Evolutionary conservation across 2,329 filamentous ascomycete species (phyloP).

Genomic region (Cladosporium sp.): DNA sequence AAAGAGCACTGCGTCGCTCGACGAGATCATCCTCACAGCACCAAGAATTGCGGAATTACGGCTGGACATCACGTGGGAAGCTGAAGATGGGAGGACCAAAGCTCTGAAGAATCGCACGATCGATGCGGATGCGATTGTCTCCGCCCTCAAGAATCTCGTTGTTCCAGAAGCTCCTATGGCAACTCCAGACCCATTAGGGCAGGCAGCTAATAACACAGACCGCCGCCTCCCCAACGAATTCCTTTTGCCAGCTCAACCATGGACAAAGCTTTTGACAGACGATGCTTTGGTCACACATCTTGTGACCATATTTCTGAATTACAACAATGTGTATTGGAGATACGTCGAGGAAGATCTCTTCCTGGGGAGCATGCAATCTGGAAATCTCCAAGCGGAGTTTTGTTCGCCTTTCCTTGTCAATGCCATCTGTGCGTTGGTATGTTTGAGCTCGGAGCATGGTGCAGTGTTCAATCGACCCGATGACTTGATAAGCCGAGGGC

Average conservation of each 20-base stretch:
- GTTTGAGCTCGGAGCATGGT: background rate
- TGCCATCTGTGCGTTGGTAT: background rate
- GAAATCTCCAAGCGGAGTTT: conserved; percentile 23
- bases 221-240: conserved; percentile 15
- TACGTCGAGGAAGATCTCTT: conserved; percentile 34
- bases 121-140: background rate
- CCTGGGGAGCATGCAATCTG: conserved; percentile 32
- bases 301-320: conserved; percentile 22
- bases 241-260: conserved; percentile 27
- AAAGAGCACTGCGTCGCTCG: conserved; percentile 16
- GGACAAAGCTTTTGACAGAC: conserved; percentile 27
- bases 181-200: background rate
- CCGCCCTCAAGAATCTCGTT: background rate
- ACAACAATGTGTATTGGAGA: conserved; percentile 26
- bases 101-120: background rate
- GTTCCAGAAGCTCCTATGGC: background rate
- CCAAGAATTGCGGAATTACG: background rate
- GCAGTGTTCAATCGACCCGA: background rate
- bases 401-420: conserved; percentile 18
- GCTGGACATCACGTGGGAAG: background rate
- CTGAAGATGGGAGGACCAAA: background rate
- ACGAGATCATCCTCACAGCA: conserved; percentile 12
- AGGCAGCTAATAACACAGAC: background rate
- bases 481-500: background rate
- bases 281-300: conserved; percentile 30